Base-by-base conservation (phyloP, 140 eudicot species). In the Oenanthe javanica region DNA sequence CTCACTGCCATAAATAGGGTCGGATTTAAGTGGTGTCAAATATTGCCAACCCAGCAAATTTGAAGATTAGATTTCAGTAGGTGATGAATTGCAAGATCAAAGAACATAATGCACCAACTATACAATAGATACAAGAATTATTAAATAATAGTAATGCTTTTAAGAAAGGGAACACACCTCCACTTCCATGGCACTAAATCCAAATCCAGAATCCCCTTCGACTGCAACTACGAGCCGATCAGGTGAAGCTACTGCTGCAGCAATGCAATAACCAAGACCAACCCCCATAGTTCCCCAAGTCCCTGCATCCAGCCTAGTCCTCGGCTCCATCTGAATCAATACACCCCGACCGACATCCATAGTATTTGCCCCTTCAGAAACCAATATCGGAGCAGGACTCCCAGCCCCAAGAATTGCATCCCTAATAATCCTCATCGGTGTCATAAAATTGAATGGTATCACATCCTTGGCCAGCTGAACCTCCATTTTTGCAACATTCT, bases 201-300 rank as follows among this genome's bases (percentile, higher is more conserved):
- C 97, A 61, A 96, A 96, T 59, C 99, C 99, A 79, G 99, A 96
- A 82, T 93, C 99, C 51, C 99, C 99, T 91, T 96, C 99, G 45
- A 96, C 98, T 21, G 98, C 99, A 67, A 96, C 98, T 76, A 96
- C 97, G 21, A 96, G 91, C 79, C 99, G 87, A 42, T 91, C 99
- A 70, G 99, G 98, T 55, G 97, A 93, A 40, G 99, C 98, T 71
- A 96, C 93, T 0, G 99, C 98, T 81, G 99, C 98, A 50, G 99
- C 99, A 84, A 96, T 96, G 80, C 99, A 96, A 61, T 96, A 96
- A 67, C 99, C 99, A 8, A 96, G 90, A 51, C 99, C 99, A 66
- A 96, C 98, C 27, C 99, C 99, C 98, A 96, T 96, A 0, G 99
- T 96, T 69, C 99, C 99, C 99, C 99, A 96, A 3, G 99, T 96